Evolutionary conservation across 768 basidiomycete species (phyloP).

Genomic region (Russula ochroleuca): DNA sequence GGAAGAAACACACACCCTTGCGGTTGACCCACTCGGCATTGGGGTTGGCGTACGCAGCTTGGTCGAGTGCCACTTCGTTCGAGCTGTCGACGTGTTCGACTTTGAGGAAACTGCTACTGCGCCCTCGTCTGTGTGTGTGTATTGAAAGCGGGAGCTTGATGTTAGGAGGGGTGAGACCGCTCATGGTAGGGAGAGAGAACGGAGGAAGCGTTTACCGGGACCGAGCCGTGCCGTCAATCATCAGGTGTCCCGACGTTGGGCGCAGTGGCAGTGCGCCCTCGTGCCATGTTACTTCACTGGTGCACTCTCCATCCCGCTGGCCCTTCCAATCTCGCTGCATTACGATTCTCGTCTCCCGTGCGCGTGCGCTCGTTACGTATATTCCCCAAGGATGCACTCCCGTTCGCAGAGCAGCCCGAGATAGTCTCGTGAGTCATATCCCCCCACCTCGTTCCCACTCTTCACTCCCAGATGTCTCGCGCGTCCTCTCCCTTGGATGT

Average conservation of each 20-base stretch:
- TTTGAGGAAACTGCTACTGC: constrained; percentile 75
- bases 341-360: constrained; percentile 66
- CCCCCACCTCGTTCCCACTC: too few species aligned
- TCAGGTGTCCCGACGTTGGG: too few species aligned
- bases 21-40: constrained; percentile 94
- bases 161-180: constrained; percentile 16
- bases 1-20: constrained; percentile 54
- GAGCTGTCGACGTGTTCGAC: constrained; percentile 77
- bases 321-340: constrained; percentile 56
- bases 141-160: constrained; percentile 20
- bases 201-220: too few species aligned
- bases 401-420: constrained; percentile 57
- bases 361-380: constrained; percentile 63
- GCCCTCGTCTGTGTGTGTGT: constrained; percentile 37
- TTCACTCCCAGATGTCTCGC: too few species aligned
- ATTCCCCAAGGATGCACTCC: constrained; percentile 60
- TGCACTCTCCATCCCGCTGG: constrained; percentile 57
- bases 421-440: constrained; percentile 52
- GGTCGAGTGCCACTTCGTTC: constrained; percentile 72
- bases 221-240: too few species aligned
- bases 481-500: not conserved
- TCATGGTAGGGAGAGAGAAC: not conserved
- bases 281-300: constrained; percentile 51
- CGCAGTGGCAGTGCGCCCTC: too few species aligned
- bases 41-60: constrained; percentile 74